Conservation (phyloP, 2,329 filamentous ascomycete genomes). For the Pseudogymnoascus sp. region DNA sequence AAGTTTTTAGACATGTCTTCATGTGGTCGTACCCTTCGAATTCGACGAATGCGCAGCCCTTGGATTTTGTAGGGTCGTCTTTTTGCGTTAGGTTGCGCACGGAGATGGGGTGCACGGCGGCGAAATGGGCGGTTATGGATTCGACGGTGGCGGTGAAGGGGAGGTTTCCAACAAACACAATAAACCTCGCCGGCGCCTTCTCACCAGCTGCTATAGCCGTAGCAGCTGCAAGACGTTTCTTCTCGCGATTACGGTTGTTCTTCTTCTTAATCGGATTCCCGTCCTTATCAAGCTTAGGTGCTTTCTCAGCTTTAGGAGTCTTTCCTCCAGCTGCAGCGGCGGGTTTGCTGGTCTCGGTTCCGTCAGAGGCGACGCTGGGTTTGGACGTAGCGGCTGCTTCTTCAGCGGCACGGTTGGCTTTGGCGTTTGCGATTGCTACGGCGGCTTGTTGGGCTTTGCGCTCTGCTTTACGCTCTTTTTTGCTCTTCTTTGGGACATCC, state of each 20-base stretch:
- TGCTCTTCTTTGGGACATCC: conserved; percentile 25
- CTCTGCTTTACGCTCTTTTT: conserved; percentile 30
- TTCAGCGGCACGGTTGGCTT: background rate
- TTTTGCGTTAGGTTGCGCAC: conserved; percentile 68
- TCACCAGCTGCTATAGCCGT: conserved; percentile 12
- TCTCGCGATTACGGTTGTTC: conserved; percentile 29
- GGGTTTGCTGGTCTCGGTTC: conserved; percentile 13
- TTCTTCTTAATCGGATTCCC: conserved; percentile 28
- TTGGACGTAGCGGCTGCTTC: conserved; percentile 1
- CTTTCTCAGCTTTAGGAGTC: conserved; percentile 15
- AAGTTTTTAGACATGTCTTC: conserved; percentile 85
- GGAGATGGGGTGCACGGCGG: conserved; percentile 58
- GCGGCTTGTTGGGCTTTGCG: conserved; percentile 26
- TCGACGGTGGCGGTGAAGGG: conserved; percentile 71
- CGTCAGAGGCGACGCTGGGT: background rate
- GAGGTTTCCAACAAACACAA: conserved; percentile 79
- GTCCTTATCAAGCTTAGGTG: conserved; percentile 14
- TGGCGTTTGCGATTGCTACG: conserved; percentile 18
- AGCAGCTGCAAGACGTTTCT: conserved; percentile 10
- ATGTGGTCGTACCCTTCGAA: conserved; percentile 80
- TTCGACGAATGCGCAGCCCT: conserved; percentile 80
- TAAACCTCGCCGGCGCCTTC: conserved; percentile 46
- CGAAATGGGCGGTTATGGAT: conserved; percentile 66
- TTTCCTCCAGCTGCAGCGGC: conserved; percentile 16
- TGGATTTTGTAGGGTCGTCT: conserved; percentile 51